Base-by-base conservation (phyloP, 2,329 filamentous ascomycete genomes). In the Neocucurbitaria cava region DNA sequence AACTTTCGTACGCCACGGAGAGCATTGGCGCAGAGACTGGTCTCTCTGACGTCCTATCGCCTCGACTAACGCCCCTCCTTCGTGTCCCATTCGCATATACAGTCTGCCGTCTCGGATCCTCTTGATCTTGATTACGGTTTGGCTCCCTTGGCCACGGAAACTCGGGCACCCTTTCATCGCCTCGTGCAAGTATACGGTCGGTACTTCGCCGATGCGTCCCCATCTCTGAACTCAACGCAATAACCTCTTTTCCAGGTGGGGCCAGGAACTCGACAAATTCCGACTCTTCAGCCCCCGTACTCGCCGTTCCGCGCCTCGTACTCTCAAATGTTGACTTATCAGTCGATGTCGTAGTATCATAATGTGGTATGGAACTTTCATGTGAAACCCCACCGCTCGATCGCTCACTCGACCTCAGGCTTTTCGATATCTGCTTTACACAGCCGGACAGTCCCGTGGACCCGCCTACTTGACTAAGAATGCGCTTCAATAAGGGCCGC, bases 401-500 rank as follows among this genome's bases (percentile, higher is more conserved):
- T 15, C 13, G 31, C 15, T 35, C 13, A 8, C 31, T 35, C 31
- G 49, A 58, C 30, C 52, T 42, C 15, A 50, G 5, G 15, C 43
- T 54, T n/a, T 36, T 51, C 13, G 48, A 52, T 11, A 46, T 40
- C 30, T 51, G 46, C 15, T 50, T 47, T 8, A 49, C 41, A 20
- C 39, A 54, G 8, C 46, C 40, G 6, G 21, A 49, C 5, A 54
- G 6, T 9, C 36, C n/a, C 1, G 26, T 57, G 10, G 45, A 31
- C 5, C 23, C 26, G 0, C 41, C 26, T 11, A 53, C 56, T 45
- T 45, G 46, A 39, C 3, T 40, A 2, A 59, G 30, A 1, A 52
- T n/a, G 26, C 41, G 18, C 38, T 66, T 74, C 46, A 83, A 72
- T 0, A 84, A 70, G 1, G 82, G 82, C 1, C 81, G 79, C 1